A percentile compares a stretch with the other conserved stretches of the same genome.
Evolutionary conservation across 2,329 filamentous ascomycete genomes (phyloP).

Genomic region (Pseudonectria foliicola): DNA sequence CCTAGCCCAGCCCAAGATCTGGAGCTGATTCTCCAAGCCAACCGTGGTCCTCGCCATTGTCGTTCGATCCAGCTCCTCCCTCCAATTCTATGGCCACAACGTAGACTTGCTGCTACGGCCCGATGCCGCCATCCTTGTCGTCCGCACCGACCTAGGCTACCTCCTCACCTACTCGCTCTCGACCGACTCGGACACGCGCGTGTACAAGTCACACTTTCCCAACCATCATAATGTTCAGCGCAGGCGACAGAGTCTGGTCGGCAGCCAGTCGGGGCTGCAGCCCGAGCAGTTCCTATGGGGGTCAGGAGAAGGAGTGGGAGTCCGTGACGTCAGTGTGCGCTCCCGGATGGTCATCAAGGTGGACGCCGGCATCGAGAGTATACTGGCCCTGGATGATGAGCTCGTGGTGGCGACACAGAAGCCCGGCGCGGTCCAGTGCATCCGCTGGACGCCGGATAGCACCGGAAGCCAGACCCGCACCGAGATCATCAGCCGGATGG

Average conservation of each 20-base stretch:
- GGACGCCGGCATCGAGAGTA: constrained; percentile 85
- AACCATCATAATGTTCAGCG: constrained; percentile 58
- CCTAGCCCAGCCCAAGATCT: too few species aligned
- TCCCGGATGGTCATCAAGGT: constrained; percentile 98
- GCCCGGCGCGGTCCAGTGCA: constrained; percentile 92
- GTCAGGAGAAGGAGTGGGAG: constrained; percentile 72
- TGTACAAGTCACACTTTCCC: constrained; percentile 77
- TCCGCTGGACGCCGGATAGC: constrained; percentile 84
- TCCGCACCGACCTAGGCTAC: constrained; percentile 79
- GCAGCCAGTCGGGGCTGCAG: constrained; percentile 44
- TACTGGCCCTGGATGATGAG: constrained; percentile 85
- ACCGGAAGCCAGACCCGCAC: constrained; percentile 81
- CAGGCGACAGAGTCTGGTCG: constrained; percentile 54
- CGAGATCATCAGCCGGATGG: constrained; percentile 80
- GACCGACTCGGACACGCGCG: constrained; percentile 70
- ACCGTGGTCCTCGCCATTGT: constrained; percentile 82
- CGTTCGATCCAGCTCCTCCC: constrained; percentile 70
- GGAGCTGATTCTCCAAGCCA: constrained; percentile 51
- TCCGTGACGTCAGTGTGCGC: constrained; percentile 79
- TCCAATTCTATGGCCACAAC: constrained; percentile 79
- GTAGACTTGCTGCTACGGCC: constrained; percentile 78
- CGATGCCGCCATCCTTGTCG: constrained; percentile 85
- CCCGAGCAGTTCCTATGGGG: constrained; percentile 63
- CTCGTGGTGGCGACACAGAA: constrained; percentile 85
- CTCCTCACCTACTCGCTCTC: constrained; percentile 92